A percentile compares a stretch with the other conserved stretches of the same genome.
phyloP scores from a whole-genome alignment of 2,329 filamentous ascomycete genomes.

The Tolypocladium nubicola region DNA sequence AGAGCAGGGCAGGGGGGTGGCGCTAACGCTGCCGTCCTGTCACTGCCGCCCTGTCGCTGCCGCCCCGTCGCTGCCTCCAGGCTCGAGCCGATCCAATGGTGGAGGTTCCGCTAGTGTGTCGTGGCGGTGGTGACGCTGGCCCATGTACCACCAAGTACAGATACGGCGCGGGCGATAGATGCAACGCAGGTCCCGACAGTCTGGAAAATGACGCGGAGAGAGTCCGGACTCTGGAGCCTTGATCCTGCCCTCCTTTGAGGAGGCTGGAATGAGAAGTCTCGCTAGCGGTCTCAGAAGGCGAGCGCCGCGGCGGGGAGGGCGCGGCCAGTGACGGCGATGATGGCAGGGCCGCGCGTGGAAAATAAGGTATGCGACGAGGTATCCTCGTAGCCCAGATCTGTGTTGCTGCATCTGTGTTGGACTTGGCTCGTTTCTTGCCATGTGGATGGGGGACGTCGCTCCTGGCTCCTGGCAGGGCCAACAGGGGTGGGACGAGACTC shows the following conservation, averaged over 20 bases:
- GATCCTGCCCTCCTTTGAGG: not conserved
- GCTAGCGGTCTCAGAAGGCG: not conserved
- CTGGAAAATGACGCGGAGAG: constrained; percentile 18
- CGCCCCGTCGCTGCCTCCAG: not conserved
- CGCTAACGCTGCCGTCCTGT: not conserved
- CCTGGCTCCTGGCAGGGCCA: not conserved
- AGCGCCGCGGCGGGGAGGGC: not conserved
- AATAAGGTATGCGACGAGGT: not conserved
- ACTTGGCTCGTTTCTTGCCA: not conserved
- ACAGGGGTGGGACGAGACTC: not conserved
- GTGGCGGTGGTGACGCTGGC: not conserved
- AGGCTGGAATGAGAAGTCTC: not conserved
- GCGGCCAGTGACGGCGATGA: not conserved
- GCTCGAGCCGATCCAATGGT: not conserved
- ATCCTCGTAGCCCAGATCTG: not conserved
- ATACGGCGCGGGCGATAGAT: constrained; percentile 6
- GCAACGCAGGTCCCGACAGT: constrained; percentile 20
- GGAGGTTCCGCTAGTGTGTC: not conserved
- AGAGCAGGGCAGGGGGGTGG: not conserved
- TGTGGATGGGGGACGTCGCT: not conserved
- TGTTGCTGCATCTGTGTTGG: not conserved
- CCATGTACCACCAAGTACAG: not conserved
- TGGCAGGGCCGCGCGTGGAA: not conserved
- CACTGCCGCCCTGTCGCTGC: not conserved
- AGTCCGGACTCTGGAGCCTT: not conserved